Evolutionary conservation across 352 stramenopile species (phyloP).

Genomic region (Phytophthora sansomeana): DNA sequence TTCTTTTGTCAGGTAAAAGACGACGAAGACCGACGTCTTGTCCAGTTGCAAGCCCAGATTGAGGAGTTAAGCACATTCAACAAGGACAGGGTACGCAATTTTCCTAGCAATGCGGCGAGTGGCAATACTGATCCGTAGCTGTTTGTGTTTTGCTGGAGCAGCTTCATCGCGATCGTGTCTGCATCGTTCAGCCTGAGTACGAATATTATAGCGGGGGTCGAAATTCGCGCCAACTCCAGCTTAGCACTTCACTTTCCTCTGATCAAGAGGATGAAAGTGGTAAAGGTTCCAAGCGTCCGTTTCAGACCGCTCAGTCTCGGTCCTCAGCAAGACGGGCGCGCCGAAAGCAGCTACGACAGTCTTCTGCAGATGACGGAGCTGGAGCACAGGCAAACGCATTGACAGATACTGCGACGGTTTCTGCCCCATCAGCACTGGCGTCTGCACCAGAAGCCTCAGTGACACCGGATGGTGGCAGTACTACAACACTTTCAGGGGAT

Average conservation of each 20-base stretch:
- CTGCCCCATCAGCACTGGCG: too few species aligned
- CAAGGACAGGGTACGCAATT: slow-evolving; percentile 68
- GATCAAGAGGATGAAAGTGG: slow-evolving; percentile 54
- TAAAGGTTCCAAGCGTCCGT: slow-evolving; percentile 49
- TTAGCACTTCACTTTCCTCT: slow-evolving; percentile 30
- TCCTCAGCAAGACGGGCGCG: slow-evolving; percentile 42
- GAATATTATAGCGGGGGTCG: slow-evolving; percentile 52
- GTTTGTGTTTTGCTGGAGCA: slow-evolving; percentile 19
- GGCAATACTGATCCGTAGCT: not conserved
- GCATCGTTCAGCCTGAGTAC: slow-evolving; percentile 68
- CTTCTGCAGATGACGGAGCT: slow-evolving; percentile 36
- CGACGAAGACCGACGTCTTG: slow-evolving; percentile 93
- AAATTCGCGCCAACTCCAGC: slow-evolving; percentile 38
- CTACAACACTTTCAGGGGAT: slow-evolving; percentile 5
- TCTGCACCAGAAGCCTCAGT: slow-evolving; percentile 21
- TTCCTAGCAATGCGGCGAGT: too few species aligned
- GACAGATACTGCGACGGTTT: slow-evolving; percentile 27
- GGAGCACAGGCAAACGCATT: slow-evolving; percentile 1
- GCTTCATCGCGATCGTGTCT: slow-evolving; percentile 73
- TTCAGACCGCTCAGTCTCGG: slow-evolving; percentile 41
- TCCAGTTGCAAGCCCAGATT: slow-evolving; percentile 94
- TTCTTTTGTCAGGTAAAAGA: slow-evolving; percentile 82
- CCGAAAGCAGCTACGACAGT: slow-evolving; percentile 38
- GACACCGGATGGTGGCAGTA: slow-evolving; percentile 8
- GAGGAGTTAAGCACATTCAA: slow-evolving; percentile 87